Evolutionary conservation across 2,329 filamentous ascomycete genomes (phyloP), one percentile per base, ranked within the genome.

Genomic region (Botrytis sinoallii): DNA sequence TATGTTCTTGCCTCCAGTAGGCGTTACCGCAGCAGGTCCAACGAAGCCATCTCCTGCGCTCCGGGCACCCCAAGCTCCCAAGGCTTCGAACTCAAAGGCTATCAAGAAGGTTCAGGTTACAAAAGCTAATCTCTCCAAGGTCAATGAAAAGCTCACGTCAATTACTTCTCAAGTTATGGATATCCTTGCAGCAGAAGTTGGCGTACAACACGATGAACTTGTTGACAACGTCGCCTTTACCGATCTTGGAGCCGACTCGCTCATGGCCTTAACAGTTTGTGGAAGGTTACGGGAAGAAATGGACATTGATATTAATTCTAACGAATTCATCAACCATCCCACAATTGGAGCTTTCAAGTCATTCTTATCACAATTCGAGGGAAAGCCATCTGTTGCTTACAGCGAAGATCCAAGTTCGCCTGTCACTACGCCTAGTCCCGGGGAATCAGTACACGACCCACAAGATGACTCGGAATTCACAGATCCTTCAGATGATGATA

Each of bases 191-290:
- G 85, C 86, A 74, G 88, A 90, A 78, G 84, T 87, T 12, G 88
- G 87, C 74, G 84, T 88, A 52, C 82, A 83, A 22, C 81, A 85
- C 25, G 86, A 86, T 48, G 1, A 82, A 84, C 38, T 78, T 79
- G 85, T 87, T 40, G 82, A 89, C 78, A 84, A 86, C 48, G 87
- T 90, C 55, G 81, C 90, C 57, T 86, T 88, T 10, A 85, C 86
- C 73, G 88, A 90, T 78, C 84, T 88, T 10, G 88, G 88, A 75
- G 84, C 89, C 18, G 71, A 91, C 78, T 90, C 88, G 1, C 83
- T 91, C n/a, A 88, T 90, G 83, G 85, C 87, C 1, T 81, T 91
- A 35, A 88, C 87, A 9, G 87, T 90, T 61, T 85, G 84, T 40
- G 88, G 86, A 38, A 85, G 86, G 40, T 84, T 90, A 68, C 86